A percentile compares a stretch with the other conserved stretches of the same genome.
These are phyloP conservation scores for Aspergillus tubingensis DNA, from an alignment of 2,329 filamentous ascomycete species.

Conservation along the genomic window DNA sequence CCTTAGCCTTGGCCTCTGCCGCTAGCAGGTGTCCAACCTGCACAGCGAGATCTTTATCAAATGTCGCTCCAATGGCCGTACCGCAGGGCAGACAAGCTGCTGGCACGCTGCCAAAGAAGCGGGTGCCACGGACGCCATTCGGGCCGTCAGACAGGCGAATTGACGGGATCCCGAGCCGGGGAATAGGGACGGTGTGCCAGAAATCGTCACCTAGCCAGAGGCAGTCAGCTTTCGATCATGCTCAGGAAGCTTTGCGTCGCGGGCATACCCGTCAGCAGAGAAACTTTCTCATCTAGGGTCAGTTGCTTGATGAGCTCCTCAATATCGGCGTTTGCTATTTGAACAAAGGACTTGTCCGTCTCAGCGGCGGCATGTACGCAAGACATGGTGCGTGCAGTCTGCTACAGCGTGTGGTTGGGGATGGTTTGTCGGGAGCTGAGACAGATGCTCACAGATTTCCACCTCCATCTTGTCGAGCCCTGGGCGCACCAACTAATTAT, in stretches of 20 bases:
- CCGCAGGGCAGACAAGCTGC: conserved; percentile 78
- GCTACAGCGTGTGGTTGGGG: neutral
- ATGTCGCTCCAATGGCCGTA: conserved; percentile 74
- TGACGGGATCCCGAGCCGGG: conserved; percentile 62
- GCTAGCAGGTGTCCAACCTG: conserved; percentile 71
- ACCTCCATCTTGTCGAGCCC: neutral
- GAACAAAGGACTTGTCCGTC: conserved; percentile 1
- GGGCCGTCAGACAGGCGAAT: conserved; percentile 69
- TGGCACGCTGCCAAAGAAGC: conserved; percentile 67
- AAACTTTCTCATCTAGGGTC: conserved; percentile 60
- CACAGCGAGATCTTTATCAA: conserved; percentile 69
- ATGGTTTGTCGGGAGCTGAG: neutral
- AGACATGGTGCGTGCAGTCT: neutral
- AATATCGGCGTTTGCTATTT: conserved; percentile 24
- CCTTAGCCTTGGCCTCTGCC: conserved; percentile 70
- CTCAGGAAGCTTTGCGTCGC: neutral
- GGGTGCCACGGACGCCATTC: conserved; percentile 67
- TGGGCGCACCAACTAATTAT: neutral
- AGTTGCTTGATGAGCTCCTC: conserved; percentile 54
- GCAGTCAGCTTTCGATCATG: neutral
- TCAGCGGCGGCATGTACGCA: neutral
- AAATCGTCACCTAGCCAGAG: conserved; percentile 53
- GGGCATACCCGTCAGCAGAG: conserved; percentile 34
- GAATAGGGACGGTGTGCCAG: conserved; percentile 68
- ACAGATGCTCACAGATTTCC: neutral